Evolutionary conservation across 2,329 filamentous ascomycete species (phyloP).

Genomic region (Fusarium decemcellulare): DNA sequence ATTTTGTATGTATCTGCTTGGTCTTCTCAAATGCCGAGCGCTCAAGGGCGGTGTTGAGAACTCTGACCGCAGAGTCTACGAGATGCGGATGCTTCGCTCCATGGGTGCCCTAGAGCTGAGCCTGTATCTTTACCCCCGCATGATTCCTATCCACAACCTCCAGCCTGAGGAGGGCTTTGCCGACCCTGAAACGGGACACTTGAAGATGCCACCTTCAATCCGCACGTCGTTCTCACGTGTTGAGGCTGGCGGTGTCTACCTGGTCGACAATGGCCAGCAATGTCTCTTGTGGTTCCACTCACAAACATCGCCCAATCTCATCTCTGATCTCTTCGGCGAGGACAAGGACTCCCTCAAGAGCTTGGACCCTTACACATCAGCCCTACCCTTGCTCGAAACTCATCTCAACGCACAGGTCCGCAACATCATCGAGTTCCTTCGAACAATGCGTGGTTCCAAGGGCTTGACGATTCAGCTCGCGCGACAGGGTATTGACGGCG

Average conservation of each 20-base stretch:
- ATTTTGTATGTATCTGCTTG: constrained; percentile 95
- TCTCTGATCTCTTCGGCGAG: constrained; percentile 90
- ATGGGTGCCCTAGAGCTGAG: constrained; percentile 91
- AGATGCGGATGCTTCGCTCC: constrained; percentile 89
- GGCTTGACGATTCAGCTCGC: constrained; percentile 91
- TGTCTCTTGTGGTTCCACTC: constrained; percentile 93
- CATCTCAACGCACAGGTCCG: constrained; percentile 95
- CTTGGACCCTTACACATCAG: constrained; percentile 85
- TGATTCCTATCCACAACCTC: constrained; percentile 92
- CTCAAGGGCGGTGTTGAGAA: constrained; percentile 95
- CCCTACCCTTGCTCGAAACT: constrained; percentile 87
- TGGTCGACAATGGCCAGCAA: constrained; percentile 95
- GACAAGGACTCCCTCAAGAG: constrained; percentile 77
- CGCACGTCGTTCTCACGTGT: constrained; percentile 89
- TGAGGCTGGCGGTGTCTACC: constrained; percentile 92
- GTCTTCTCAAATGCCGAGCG: constrained; percentile 89
- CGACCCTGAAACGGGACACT: constrained; percentile 86
- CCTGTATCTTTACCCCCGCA: constrained; percentile 94
- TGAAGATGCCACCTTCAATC: constrained; percentile 85
- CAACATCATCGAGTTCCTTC: constrained; percentile 91
- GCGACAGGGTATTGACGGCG: constrained; percentile 91
- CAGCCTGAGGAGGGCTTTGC: constrained; percentile 90
- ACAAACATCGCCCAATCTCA: constrained; percentile 91
- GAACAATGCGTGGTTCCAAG: constrained; percentile 85
- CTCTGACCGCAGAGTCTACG: constrained; percentile 90